A percentile compares a stretch with the other conserved stretches of the same genome.
phyloP scores from a whole-genome alignment of 139 green algal genomes.

The Tetraselmis striata region DNA sequence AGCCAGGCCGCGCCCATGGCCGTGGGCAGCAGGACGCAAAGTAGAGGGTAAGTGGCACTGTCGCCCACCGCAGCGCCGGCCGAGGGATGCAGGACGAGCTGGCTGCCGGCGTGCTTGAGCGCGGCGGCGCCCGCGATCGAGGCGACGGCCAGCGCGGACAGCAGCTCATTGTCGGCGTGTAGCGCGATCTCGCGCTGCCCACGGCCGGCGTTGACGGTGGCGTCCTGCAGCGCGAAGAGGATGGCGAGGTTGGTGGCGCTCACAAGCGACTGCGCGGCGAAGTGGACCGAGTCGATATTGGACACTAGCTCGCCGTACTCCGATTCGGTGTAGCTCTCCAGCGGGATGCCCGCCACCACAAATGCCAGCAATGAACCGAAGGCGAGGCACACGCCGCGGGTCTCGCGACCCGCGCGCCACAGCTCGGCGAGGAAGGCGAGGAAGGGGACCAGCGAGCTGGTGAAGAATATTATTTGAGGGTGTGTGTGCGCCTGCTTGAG shows the following conservation, averaged over 20 bases:
- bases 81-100: neutral
- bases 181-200: neutral
- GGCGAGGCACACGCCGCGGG: slow-evolving; percentile 2
- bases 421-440: slow-evolving; percentile 13
- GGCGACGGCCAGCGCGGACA: neutral
- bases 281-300: slow-evolving; percentile 22
- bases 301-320: slow-evolving; percentile 8
- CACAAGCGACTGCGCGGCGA: neutral
- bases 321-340: slow-evolving; percentile 16
- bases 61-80: slow-evolving; percentile 4
- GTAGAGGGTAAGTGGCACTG: neutral
- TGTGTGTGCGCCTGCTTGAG: neutral
- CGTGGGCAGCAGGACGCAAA: slow-evolving; percentile 2
- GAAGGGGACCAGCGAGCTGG: slow-evolving; percentile 11
- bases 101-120: neutral
- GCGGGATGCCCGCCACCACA: slow-evolving; percentile 14
- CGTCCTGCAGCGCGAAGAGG: neutral
- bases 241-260: neutral
- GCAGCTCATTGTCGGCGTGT: neutral
- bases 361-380: slow-evolving; percentile 17
- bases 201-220: neutral
- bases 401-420: neutral
- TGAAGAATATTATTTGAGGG: slow-evolving; percentile 8
- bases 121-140: neutral
- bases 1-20: neutral